Conservation (phyloP, 306 rosid genomes). For the Sesbania bispinosa region DNA sequence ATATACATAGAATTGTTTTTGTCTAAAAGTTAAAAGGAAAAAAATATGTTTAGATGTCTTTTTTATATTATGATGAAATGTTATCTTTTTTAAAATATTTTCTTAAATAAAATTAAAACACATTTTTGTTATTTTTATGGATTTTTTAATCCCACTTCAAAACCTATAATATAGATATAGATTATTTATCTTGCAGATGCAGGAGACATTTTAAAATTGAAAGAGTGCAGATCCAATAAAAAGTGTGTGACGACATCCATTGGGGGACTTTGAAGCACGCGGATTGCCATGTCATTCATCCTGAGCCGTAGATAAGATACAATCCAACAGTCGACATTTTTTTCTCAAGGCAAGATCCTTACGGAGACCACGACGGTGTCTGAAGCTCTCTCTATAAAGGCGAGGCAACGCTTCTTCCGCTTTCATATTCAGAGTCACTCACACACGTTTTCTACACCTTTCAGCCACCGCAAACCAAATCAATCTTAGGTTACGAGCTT, state of each 20-base stretch:
- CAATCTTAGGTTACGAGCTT: neutral
- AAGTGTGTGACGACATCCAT: neutral
- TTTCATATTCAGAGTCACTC: neutral
- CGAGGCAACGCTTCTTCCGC: neutral
- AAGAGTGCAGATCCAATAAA: neutral
- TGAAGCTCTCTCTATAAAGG: neutral
- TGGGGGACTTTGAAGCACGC: constrained; percentile 32
- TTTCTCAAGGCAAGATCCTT: neutral
- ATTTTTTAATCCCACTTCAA: too few species aligned
- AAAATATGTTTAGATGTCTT: too few species aligned
- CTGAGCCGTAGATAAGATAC: constrained; percentile 35
- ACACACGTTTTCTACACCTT: too few species aligned
- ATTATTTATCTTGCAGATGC: too few species aligned
- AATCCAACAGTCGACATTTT: constrained; percentile 34
- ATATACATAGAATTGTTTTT: too few species aligned
- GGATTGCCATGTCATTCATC: constrained; percentile 18
- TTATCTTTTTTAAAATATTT: too few species aligned
- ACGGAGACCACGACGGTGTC: neutral
- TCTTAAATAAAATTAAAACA: too few species aligned
- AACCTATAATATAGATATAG: too few species aligned
- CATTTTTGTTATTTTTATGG: too few species aligned
- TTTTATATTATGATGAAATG: too few species aligned
- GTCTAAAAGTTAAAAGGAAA: too few species aligned
- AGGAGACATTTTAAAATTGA: neutral
- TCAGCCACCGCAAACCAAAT: neutral